Evolutionary conservation across 169 alveolate species (phyloP), one percentile per base, ranked within the genome.

Genomic region (Blepharisma undulans): DNA sequence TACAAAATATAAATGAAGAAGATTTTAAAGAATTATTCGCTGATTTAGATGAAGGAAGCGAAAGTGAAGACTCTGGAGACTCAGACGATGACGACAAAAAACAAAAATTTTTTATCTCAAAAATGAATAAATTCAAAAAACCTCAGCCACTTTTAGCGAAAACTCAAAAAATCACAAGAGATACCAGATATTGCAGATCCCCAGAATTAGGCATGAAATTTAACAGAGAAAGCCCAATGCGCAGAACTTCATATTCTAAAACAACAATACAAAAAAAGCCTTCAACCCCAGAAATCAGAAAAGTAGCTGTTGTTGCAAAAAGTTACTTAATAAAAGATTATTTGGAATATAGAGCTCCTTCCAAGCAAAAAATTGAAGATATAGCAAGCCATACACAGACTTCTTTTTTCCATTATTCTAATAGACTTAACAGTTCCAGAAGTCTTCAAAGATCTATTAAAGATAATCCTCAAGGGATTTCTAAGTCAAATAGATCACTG

Each of bases 41-140:
- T 3, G 90, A 66, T 27, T 86, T 72, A 72, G 80, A 29, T 36
- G 30, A 25, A 71, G 90, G 72, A 3, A 86, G 84, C 66, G 86
- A 18, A 72, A 82, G 90, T 25, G 22, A 32, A 29, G 90, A 86
- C 36, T 25, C 80, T 3, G 82, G 72, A 29, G 84, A 82, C 72
- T 86, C 90, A 66, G 90, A 86, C 29, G 29, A 34, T 72, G 82
- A 86, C 29, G 89, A 82, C 36, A 82, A 82, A 82, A 82, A 82
- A 82, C 29, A 25, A 32, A 22, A 22, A 29, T 82, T 34, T 60
- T 60, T 82, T 8, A 22, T 82, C 5, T 25, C 22, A 4, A 82
- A 30, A 22, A n/a, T n/a, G 29, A 82, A 82, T 21, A 74, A 74
- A 74, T n/a, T 21, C 80, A 74, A 74, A 74, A 74, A 74, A 4